phyloP scores from a whole-genome alignment of 2,329 filamentous ascomycete species.

The Cladorrhinum sp. region DNA sequence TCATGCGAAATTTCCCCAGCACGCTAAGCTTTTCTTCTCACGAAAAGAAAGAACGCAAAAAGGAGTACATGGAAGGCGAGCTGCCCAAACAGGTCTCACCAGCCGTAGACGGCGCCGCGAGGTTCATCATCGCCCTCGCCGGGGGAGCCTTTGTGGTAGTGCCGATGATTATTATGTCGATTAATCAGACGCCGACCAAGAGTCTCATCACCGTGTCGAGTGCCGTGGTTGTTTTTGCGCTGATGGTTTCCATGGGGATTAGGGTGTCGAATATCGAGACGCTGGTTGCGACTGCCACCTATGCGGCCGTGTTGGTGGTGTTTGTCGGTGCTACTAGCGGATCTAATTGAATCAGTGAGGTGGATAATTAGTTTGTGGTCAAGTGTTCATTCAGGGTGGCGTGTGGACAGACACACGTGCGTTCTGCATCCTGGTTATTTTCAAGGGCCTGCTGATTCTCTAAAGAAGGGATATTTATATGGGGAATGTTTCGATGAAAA shows the following conservation, averaged over 20 bases:
- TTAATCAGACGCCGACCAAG: slow-evolving; percentile 12
- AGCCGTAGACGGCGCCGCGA: neutral
- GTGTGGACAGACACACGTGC: too few relatives aligned
- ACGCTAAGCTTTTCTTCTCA: neutral
- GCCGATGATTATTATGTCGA: slow-evolving; percentile 23
- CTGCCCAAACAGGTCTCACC: neutral
- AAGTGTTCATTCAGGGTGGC: too few relatives aligned
- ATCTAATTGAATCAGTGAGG: neutral
- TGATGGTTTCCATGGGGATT: slow-evolving; percentile 5
- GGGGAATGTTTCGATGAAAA: too few relatives aligned
- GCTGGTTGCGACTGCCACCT: slow-evolving; percentile 20
- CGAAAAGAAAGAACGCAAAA: neutral
- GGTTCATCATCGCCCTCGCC: slow-evolving; percentile 17
- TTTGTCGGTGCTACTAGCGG: slow-evolving; percentile 26
- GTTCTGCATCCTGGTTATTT: too few relatives aligned
- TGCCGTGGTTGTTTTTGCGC: slow-evolving; percentile 19
- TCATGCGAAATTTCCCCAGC: neutral
- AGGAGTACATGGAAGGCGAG: neutral
- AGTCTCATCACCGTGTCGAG: slow-evolving; percentile 17
- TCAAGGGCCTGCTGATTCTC: too few relatives aligned
- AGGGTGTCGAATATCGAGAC: slow-evolving; percentile 16
- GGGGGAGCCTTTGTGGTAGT: slow-evolving; percentile 16
- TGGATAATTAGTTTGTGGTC: too few relatives aligned
- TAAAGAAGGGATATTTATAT: too few relatives aligned
- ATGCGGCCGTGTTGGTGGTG: slow-evolving; percentile 24